Conservation (phyloP, 2,329 filamentous ascomycete genomes). For the Fusarium sp. region DNA sequence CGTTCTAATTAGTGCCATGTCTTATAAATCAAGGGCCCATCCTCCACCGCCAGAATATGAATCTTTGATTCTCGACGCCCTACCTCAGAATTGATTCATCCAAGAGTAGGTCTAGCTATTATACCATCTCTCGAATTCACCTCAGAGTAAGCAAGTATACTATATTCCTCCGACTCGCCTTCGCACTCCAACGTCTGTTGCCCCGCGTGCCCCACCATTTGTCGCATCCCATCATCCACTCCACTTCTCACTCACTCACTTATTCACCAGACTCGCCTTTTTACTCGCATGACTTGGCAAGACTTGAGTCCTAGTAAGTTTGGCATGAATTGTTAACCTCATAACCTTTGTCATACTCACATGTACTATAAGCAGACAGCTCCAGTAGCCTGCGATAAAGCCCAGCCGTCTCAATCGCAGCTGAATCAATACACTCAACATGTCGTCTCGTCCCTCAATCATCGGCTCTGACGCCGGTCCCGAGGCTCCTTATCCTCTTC, state of each 20-base stretch:
- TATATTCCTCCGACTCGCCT: conserved; percentile 18
- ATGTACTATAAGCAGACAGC: background rate
- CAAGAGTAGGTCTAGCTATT: too few species aligned
- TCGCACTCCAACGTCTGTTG: conserved; percentile 24
- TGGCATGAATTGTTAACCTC: background rate
- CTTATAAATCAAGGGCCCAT: too few species aligned
- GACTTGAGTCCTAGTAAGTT: background rate
- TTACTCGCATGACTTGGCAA: background rate
- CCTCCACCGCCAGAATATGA: too few species aligned
- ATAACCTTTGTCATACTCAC: background rate
- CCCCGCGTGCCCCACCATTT: conserved; percentile 32
- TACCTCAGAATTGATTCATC: too few species aligned
- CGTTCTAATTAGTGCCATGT: too few species aligned
- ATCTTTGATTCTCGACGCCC: too few species aligned
- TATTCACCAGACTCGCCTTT: conserved; percentile 4
- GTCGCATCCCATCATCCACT: conserved; percentile 27
- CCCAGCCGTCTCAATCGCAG: background rate
- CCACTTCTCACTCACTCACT: conserved; percentile 10
- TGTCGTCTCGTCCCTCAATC: conserved; percentile 67
- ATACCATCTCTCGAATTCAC: background rate
- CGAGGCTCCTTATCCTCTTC: conserved; percentile 80
- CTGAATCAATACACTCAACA: conserved; percentile 20
- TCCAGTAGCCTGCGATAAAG: background rate
- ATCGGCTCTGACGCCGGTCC: conserved; percentile 80
- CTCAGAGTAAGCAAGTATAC: conserved; percentile 21